Conservation (phyloP, 1,139 yeast genomes). For the Candida pseudocylindracea region DNA sequence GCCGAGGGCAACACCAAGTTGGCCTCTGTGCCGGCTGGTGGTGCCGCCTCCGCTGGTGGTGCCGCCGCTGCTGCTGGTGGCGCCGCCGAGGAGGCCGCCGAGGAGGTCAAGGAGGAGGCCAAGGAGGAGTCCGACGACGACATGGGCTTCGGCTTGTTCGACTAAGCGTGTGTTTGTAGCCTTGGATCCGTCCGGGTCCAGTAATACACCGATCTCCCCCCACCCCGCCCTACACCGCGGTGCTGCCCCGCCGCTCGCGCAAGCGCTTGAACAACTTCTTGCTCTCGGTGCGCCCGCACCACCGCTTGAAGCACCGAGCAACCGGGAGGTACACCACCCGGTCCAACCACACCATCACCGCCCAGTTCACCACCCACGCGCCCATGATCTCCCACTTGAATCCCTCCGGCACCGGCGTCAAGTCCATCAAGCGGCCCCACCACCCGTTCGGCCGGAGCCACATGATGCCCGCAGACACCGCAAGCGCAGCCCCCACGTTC, state of each 20-base stretch:
- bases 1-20: conserved; percentile 68
- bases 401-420: conserved; percentile 31
- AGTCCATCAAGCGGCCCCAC: conserved; percentile 51
- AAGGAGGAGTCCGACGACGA: conserved; percentile 37
- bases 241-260: not conserved
- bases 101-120: conserved; percentile 14
- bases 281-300: conserved; percentile 8
- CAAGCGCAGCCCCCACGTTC: conserved; percentile 28
- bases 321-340: conserved; percentile 9
- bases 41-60: conserved; percentile 37
- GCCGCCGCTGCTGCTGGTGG: conserved; percentile 16
- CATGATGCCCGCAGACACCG: conserved; percentile 28
- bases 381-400: conserved; percentile 30
- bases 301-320: conserved; percentile 11
- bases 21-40: conserved; percentile 70
- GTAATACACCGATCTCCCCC: no score
- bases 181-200: conserved; percentile 9
- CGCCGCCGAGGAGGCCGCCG: conserved; percentile 17
- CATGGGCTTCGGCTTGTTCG: conserved; percentile 86
- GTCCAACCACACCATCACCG: conserved; percentile 22
- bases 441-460: conserved; percentile 21
- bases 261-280: conserved; percentile 20
- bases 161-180: conserved; percentile 16
- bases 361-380: conserved; percentile 24
- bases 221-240: no score